These are phyloP conservation scores for Cairneyella variabilis DNA, from an alignment of 495 filamentous ascomycete genomes.

Conservation along the genomic window DNA sequence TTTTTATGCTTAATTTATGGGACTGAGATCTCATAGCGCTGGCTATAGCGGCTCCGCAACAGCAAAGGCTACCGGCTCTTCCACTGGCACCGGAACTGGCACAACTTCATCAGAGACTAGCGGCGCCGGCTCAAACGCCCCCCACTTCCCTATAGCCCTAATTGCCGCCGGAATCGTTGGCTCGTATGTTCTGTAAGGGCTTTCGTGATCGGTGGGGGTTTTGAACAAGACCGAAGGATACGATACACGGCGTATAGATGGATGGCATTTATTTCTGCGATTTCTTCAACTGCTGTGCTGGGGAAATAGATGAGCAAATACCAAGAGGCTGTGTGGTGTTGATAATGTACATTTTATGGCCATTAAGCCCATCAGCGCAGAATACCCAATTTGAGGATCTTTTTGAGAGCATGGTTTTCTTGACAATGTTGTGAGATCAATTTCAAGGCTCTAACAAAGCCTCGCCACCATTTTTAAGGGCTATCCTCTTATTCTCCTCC, in stretches of 20 bases:
- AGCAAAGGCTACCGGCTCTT: slow-evolving; percentile 1
- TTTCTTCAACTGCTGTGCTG: neutral
- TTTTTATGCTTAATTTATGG: no score
- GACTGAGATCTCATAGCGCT: neutral
- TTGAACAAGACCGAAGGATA: neutral
- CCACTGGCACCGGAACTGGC: slow-evolving; percentile 3
- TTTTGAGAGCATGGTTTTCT: no score
- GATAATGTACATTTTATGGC: neutral
- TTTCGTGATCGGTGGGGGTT: neutral
- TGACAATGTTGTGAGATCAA: no score
- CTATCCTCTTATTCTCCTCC: slow-evolving; percentile 60
- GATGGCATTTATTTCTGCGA: neutral
- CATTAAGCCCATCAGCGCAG: neutral
- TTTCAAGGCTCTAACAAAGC: slow-evolving; percentile 17
- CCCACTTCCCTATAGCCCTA: slow-evolving; percentile 6
- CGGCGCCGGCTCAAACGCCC: slow-evolving; percentile 10
- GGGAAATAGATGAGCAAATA: neutral
- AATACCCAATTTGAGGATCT: neutral
- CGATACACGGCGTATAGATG: neutral
- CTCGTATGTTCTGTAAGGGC: slow-evolving; percentile 4
- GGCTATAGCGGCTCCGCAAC: slow-evolving; percentile 6
- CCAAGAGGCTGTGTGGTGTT: neutral
- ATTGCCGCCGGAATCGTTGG: slow-evolving; percentile 14
- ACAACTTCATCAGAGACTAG: slow-evolving; percentile 3
- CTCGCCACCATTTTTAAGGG: slow-evolving; percentile 19